Conservation (phyloP, 192 early-diverging fungal genomes). For the Backusella tuberculispora region DNA sequence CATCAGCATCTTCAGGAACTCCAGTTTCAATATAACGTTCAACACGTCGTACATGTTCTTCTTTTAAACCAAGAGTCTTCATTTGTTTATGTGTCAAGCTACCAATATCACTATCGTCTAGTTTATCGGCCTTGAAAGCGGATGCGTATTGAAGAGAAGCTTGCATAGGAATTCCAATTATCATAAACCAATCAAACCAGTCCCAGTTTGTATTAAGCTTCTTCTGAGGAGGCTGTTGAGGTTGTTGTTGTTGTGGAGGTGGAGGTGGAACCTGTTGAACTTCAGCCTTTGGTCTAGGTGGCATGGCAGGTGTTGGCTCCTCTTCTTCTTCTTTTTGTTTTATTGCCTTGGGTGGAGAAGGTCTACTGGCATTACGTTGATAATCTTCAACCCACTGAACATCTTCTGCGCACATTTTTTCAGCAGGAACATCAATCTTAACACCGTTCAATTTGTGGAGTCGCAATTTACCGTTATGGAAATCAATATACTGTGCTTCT, state of each 20-base stretch:
- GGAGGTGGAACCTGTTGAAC: neutral
- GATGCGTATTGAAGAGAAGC: conserved; percentile 82
- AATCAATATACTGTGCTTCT: conserved; percentile 84
- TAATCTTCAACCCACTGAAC: conserved; percentile 52
- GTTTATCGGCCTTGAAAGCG: conserved; percentile 83
- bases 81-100: conserved; percentile 78
- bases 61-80: conserved; percentile 79
- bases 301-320: neutral
- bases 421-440: conserved; percentile 89
- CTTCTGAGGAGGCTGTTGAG: conserved; percentile 32
- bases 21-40: conserved; percentile 64
- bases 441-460: conserved; percentile 96
- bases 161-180: conserved; percentile 70
- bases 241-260: neutral
- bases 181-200: conserved; percentile 93
- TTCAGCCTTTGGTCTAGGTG: neutral
- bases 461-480: conserved; percentile 84
- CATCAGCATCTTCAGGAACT: conserved; percentile 48
- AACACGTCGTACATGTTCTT: conserved; percentile 83
- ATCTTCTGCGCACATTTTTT: conserved; percentile 78
- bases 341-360: neutral
- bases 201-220: conserved; percentile 79
- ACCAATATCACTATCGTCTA: conserved; percentile 81
- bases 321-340: neutral
- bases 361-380: conserved; percentile 17